Conservation (phyloP, 176 grass and related monocot genomes). For the Hyparrhenia diplandra region DNA sequence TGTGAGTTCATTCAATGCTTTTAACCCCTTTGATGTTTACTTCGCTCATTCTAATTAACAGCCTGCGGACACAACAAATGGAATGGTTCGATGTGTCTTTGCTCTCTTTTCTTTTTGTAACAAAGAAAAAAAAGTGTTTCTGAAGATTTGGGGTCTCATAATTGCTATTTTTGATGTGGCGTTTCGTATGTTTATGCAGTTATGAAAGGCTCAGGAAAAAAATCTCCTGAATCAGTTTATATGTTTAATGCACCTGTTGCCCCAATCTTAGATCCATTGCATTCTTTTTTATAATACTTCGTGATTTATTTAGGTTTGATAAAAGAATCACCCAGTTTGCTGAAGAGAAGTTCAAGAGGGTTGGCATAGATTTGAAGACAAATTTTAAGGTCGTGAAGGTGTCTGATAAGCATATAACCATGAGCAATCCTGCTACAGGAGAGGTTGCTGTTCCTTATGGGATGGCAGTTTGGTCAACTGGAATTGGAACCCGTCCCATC, state of each 20-base stretch:
- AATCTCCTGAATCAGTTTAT: background rate
- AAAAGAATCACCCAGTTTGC: constrained; percentile 91
- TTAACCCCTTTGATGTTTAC: background rate
- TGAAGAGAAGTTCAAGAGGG: constrained; percentile 89
- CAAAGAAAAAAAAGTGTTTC: background rate
- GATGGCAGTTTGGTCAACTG: constrained; percentile 93
- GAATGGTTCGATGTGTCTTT: background rate
- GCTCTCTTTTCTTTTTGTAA: background rate
- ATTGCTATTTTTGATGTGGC: background rate
- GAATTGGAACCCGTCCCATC: constrained; percentile 76
- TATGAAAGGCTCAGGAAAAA: background rate
- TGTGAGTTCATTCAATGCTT: constrained; percentile 46
- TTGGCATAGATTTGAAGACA: constrained; percentile 81
- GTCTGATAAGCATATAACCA: constrained; percentile 78
- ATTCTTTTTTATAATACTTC: background rate
- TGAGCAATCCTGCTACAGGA: constrained; percentile 54
- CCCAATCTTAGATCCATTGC: background rate
- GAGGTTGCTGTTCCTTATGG: constrained; percentile 78
- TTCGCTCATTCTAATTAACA: background rate
- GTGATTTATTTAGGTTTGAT: constrained; percentile 65
- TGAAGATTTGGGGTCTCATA: background rate
- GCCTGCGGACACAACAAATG: background rate
- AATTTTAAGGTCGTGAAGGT: constrained; percentile 88
- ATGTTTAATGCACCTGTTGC: background rate
- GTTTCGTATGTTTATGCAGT: background rate